Percentiles rank a stretch among this genome's conserved stretches.
Conservation (phyloP, 2,329 filamentous ascomycete genomes). For the Bimuria novae-zelandiae region DNA sequence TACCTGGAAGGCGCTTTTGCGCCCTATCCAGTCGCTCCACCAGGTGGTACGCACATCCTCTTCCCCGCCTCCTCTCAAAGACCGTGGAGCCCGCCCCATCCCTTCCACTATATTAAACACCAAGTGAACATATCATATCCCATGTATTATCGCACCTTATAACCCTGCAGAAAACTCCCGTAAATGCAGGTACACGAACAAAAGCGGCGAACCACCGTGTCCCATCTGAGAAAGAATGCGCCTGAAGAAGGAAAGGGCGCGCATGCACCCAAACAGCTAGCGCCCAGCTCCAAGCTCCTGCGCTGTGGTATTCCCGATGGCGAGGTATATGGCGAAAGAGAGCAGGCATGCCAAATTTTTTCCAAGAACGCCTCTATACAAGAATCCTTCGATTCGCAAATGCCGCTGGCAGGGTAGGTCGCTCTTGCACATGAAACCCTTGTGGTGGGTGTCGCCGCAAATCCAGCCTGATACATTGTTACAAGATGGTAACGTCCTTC, state of each 20-base stretch:
- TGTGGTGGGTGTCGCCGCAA: neutral
- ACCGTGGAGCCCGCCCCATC: conserved; percentile 6
- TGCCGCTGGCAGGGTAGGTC: no score
- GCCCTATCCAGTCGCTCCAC: no score
- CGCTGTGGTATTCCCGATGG: conserved; percentile 10
- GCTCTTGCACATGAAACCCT: neutral
- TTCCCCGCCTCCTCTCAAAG: no score
- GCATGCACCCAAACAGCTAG: neutral
- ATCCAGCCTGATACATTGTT: neutral
- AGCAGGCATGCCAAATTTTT: conserved; percentile 6
- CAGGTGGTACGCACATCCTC: no score
- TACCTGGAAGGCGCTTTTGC: no score
- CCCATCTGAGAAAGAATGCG: neutral
- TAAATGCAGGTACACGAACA: conserved; percentile 11
- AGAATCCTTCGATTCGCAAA: neutral
- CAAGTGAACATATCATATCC: conserved; percentile 13
- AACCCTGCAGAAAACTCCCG: conserved; percentile 9
- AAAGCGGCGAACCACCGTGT: neutral
- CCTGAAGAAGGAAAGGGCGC: neutral
- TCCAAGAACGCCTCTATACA: conserved; percentile 5
- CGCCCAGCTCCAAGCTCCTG: conserved; percentile 13
- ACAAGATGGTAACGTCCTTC: no score
- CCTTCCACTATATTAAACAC: conserved; percentile 4
- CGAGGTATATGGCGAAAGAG: conserved; percentile 11
- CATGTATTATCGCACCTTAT: neutral